These are phyloP conservation scores for Phytopythium kandeliae DNA, from an alignment of 352 stramenopile genomes.

Conservation along the genomic window DNA sequence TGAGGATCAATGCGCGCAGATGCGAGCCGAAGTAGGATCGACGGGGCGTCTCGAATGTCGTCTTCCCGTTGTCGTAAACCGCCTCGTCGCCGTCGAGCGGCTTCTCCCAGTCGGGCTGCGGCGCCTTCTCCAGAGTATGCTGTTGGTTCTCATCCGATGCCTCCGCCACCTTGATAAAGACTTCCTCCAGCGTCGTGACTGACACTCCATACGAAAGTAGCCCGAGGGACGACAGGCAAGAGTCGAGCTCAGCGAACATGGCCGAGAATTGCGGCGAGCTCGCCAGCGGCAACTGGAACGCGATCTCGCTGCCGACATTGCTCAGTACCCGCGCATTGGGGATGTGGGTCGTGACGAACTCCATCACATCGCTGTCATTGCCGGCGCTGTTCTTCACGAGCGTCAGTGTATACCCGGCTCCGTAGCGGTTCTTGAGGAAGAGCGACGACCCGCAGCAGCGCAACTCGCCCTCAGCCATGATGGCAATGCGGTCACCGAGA, in stretches of 20 bases:
- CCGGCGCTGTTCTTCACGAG: constrained; percentile 44
- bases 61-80: neutral
- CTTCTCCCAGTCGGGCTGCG: constrained; percentile 6
- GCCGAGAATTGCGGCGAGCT: constrained; percentile 30
- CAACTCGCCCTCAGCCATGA: constrained; percentile 81
- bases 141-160: constrained; percentile 28
- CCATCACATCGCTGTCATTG: constrained; percentile 24
- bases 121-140: constrained; percentile 25
- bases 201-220: constrained; percentile 53
- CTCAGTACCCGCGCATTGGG: constrained; percentile 32
- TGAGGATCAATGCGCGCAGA: constrained; percentile 41
- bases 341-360: constrained; percentile 23
- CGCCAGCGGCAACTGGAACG: constrained; percentile 51
- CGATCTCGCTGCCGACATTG: constrained; percentile 56
- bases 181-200: constrained; percentile 81
- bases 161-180: constrained; percentile 73
- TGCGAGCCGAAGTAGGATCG: constrained; percentile 28
- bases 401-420: constrained; percentile 63
- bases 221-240: constrained; percentile 20
- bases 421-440: constrained; percentile 68
- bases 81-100: constrained; percentile 9
- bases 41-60: neutral
- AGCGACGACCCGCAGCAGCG: constrained; percentile 50
- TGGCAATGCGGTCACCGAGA: constrained; percentile 75
- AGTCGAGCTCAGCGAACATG: constrained; percentile 53